Evolutionary conservation across 2,329 filamentous ascomycete genomes (phyloP).

Genomic region (Aspergillus sp.): DNA sequence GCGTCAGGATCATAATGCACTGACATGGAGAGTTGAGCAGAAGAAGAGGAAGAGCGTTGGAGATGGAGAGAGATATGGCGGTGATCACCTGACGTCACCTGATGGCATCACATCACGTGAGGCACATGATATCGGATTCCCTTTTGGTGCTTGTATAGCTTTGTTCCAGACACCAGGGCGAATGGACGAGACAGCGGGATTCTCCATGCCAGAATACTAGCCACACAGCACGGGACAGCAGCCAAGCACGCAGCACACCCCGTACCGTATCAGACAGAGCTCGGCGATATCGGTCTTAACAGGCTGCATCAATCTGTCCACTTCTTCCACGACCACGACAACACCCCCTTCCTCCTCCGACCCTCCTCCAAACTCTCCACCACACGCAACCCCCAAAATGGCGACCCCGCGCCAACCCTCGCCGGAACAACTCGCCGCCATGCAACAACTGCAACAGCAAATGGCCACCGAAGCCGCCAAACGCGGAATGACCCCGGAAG

Average conservation of each 20-base stretch:
- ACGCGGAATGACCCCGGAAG: conserved; percentile 71
- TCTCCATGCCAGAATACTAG: too few species aligned
- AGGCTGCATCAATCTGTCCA: conserved; percentile 4
- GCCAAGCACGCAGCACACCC: too few species aligned
- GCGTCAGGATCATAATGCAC: conserved; percentile 32
- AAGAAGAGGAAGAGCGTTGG: conserved; percentile 2
- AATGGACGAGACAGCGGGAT: too few species aligned
- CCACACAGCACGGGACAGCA: too few species aligned
- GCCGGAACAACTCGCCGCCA: conserved; percentile 74
- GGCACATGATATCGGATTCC: too few species aligned
- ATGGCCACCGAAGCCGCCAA: conserved; percentile 73
- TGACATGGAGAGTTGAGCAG: conserved; percentile 26
- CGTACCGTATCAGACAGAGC: too few species aligned
- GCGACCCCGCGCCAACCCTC: conserved; percentile 46
- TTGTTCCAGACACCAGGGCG: too few species aligned
- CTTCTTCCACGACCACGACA: conserved; percentile 1
- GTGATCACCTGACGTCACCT: too few species aligned
- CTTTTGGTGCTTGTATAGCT: too few species aligned
- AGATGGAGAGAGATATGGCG: conserved; percentile 5
- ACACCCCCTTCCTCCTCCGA: conserved; percentile 5
- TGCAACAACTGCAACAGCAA: conserved; percentile 81
- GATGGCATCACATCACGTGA: too few species aligned
- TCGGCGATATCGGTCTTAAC: not conserved
- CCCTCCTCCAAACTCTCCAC: conserved; percentile 5
- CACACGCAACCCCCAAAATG: conserved; percentile 17